Evolutionary conservation across 768 basidiomycete species (phyloP).

Genomic region (Phylloporus scabripes): DNA sequence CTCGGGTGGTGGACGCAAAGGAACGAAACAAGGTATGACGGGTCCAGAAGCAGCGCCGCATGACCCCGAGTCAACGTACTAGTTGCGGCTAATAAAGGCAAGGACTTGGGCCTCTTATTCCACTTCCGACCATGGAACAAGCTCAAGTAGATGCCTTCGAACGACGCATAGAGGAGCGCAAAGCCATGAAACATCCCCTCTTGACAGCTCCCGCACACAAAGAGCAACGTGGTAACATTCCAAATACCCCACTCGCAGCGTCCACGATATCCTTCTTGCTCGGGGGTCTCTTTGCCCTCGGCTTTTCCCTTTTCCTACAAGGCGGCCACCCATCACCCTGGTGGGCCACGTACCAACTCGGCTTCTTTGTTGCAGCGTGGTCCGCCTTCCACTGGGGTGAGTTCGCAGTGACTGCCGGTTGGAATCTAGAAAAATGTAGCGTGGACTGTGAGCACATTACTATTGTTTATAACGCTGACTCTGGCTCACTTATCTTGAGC

Average conservation of each 20-base stretch:
- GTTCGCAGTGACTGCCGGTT: constrained; percentile 92
- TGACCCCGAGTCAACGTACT: constrained; percentile 3
- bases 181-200: constrained; percentile 36
- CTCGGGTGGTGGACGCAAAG: constrained; percentile 18
- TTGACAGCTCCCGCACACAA: constrained; percentile 47
- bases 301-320: constrained; percentile 43
- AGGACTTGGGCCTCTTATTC: not conserved
- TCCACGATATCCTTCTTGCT: constrained; percentile 81
- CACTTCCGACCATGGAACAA: constrained; percentile 26
- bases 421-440: constrained; percentile 89
- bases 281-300: constrained; percentile 63
- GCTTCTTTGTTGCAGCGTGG: constrained; percentile 81
- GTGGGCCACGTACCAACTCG: constrained; percentile 74
- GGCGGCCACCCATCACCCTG: constrained; percentile 43
- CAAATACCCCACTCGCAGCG: constrained; percentile 84
- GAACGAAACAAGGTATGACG: constrained; percentile 12
- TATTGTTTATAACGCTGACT: not conserved
- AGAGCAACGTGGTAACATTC: constrained; percentile 50
- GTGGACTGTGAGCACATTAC: constrained; percentile 72
- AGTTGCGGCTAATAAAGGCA: constrained; percentile 18
- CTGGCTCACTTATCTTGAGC: constrained; percentile 42
- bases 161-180: constrained; percentile 40
- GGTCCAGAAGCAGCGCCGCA: constrained; percentile 15
- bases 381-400: constrained; percentile 90
- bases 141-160: constrained; percentile 35